These are phyloP conservation scores for Mycosarcoma mackinlayi DNA, from an alignment of 1,284 basidiomycete genomes.

Conservation along the genomic window DNA sequence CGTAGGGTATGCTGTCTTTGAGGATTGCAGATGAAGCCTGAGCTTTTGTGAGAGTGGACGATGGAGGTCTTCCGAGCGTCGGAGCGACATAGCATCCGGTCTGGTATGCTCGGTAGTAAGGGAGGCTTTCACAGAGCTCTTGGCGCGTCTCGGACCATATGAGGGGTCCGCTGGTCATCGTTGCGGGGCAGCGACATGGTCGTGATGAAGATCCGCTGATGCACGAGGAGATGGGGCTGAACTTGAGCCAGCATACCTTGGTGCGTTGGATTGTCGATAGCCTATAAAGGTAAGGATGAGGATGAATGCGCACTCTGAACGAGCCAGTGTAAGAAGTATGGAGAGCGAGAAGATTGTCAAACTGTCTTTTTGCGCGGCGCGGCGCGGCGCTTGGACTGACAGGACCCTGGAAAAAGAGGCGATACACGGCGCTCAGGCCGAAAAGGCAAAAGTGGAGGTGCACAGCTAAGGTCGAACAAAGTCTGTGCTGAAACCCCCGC, in stretches of 20 bases:
- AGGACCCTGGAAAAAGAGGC: slow-evolving; percentile 2
- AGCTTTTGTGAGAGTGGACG: neutral
- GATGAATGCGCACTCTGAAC: no score
- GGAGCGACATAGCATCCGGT: slow-evolving; percentile 39
- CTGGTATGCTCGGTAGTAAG: slow-evolving; percentile 54
- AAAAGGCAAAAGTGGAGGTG: slow-evolving; percentile 5
- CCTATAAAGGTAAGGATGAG: no score
- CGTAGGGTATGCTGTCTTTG: slow-evolving; percentile 39
- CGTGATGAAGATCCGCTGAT: neutral
- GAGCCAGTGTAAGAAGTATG: no score
- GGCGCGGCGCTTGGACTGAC: neutral
- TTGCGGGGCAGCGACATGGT: slow-evolving; percentile 1
- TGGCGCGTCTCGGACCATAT: slow-evolving; percentile 51
- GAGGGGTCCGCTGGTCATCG: slow-evolving; percentile 28
- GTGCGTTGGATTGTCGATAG: no score
- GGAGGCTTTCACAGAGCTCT: slow-evolving; percentile 54
- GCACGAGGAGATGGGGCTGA: neutral
- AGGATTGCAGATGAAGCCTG: neutral
- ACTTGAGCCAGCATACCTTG: no score
- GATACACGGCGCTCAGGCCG: slow-evolving; percentile 9
- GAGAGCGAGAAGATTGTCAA: no score
- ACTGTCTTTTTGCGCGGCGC: neutral
- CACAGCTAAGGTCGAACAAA: neutral
- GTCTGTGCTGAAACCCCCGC: slow-evolving; percentile 12
- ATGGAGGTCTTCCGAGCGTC: slow-evolving; percentile 15